A percentile compares a stretch with the other conserved stretches of the same genome.
Evolutionary conservation across 208 protist species (phyloP).

Genomic region (Crithidia sp.): DNA sequence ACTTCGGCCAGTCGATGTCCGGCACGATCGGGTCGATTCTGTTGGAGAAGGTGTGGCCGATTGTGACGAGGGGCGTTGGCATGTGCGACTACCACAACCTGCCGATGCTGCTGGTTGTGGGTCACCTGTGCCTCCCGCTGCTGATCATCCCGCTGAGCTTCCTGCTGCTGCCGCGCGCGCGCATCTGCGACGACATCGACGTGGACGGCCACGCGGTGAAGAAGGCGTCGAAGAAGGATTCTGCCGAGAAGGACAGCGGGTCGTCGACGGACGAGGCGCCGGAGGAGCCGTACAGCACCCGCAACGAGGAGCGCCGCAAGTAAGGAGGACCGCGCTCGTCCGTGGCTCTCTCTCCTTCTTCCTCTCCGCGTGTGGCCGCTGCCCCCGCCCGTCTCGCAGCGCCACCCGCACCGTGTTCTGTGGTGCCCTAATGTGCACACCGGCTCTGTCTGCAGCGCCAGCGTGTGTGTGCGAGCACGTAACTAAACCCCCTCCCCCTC

Average conservation of each 20-base stretch:
- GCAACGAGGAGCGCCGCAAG: too few species aligned
- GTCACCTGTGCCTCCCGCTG: constrained; percentile 54
- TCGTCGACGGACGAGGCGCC: constrained; percentile 15
- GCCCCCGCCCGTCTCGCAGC: too few species aligned
- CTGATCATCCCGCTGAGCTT: constrained; percentile 59
- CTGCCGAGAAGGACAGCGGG: too few species aligned
- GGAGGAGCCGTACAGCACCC: neutral
- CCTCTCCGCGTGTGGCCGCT: too few species aligned
- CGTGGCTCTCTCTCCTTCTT: too few species aligned
- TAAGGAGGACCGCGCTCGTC: too few species aligned
- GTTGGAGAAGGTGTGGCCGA: constrained; percentile 51
- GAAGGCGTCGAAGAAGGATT: neutral
- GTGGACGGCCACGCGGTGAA: constrained; percentile 38
- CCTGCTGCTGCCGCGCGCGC: constrained; percentile 52
- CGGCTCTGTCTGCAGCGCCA: too few species aligned
- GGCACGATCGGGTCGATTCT: constrained; percentile 47
- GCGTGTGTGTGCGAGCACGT: too few species aligned
- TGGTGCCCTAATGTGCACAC: too few species aligned
- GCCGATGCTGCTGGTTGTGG: constrained; percentile 49
- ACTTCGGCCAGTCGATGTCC: constrained; percentile 62
- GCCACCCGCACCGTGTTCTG: too few species aligned
- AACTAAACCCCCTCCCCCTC: too few species aligned
- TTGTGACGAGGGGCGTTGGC: constrained; percentile 28
- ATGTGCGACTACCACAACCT: constrained; percentile 71
- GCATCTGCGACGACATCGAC: constrained; percentile 57